Evolutionary conservation across 257 asterid species (phyloP).

Genomic region (Gardenia jasminoides): DNA sequence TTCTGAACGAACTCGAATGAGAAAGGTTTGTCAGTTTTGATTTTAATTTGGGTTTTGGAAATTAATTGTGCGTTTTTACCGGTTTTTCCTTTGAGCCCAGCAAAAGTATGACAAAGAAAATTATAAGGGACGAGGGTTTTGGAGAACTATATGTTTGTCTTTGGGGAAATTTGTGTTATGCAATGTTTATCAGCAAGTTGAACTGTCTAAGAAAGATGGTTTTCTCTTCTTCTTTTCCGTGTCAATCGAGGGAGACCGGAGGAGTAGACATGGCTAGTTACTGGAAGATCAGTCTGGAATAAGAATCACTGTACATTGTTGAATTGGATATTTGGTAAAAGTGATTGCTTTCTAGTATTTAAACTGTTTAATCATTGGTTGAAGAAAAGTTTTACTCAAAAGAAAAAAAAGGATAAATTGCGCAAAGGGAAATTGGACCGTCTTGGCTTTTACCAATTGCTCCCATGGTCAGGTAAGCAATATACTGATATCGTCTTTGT

Average conservation of each 20-base stretch:
- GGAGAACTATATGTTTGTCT: background rate
- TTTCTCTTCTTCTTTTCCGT: background rate
- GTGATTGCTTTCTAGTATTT: background rate
- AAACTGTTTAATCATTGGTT: background rate
- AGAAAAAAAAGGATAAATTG: too few relatives aligned
- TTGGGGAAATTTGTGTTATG: background rate
- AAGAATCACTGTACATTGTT: background rate
- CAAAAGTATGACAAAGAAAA: background rate
- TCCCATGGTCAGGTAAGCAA: background rate
- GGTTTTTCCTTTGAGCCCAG: background rate
- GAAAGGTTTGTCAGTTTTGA: background rate
- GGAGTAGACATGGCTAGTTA: background rate
- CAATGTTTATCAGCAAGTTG: background rate
- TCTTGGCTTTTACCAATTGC: background rate
- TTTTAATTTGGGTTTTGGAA: background rate
- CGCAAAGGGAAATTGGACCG: background rate
- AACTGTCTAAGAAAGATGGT: background rate
- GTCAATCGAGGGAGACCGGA: background rate
- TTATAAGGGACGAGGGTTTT: background rate
- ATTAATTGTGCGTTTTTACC: background rate
- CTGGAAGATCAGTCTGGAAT: background rate
- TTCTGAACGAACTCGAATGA: constrained; percentile 3
- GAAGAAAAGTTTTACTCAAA: too few relatives aligned
- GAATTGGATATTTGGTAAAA: background rate
- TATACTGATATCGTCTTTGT: background rate